A percentile compares a stretch with the other conserved stretches of the same genome.
These are phyloP conservation scores for Curvularia spicifera DNA, from an alignment of 2,329 filamentous ascomycete species.

Conservation along the genomic window DNA sequence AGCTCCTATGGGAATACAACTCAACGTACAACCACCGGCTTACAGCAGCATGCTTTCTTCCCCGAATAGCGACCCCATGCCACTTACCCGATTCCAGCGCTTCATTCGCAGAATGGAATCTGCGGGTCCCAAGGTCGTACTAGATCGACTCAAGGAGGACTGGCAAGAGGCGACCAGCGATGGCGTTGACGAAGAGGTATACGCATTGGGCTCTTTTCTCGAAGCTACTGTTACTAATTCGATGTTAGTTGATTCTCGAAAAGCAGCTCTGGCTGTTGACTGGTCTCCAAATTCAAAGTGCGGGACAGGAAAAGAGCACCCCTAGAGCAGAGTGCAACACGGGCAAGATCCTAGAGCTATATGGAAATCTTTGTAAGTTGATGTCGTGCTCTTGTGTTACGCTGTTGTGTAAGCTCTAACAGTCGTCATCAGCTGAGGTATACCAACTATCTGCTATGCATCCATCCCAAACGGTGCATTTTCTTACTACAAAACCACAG, in stretches of 20 bases:
- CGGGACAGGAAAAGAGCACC: constrained; percentile 30
- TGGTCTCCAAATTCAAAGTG: constrained; percentile 54
- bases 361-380: constrained; percentile 50
- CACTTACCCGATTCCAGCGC: constrained; percentile 56
- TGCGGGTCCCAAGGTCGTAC: constrained; percentile 59
- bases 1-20: constrained; percentile 22
- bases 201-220: neutral
- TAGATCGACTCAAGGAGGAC: constrained; percentile 62
- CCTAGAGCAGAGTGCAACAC: constrained; percentile 39
- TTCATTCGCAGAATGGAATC: constrained; percentile 64
- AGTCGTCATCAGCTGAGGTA: constrained; percentile 48
- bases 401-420: constrained; percentile 38
- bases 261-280: constrained; percentile 69
- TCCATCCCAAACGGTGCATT: constrained; percentile 46
- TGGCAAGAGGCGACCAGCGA: constrained; percentile 49
- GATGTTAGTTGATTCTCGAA: constrained; percentile 53
- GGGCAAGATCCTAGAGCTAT: constrained; percentile 48
- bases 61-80: constrained; percentile 30
- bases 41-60: constrained; percentile 24
- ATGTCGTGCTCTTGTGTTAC: constrained; percentile 21
- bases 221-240: constrained; percentile 5
- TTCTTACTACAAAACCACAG: constrained; percentile 45
- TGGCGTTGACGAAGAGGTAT: constrained; percentile 54
- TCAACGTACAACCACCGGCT: constrained; percentile 25
- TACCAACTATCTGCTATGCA: constrained; percentile 55